Conservation (phyloP, 805 yeast species). For the Brettanomyces anomalus region DNA sequence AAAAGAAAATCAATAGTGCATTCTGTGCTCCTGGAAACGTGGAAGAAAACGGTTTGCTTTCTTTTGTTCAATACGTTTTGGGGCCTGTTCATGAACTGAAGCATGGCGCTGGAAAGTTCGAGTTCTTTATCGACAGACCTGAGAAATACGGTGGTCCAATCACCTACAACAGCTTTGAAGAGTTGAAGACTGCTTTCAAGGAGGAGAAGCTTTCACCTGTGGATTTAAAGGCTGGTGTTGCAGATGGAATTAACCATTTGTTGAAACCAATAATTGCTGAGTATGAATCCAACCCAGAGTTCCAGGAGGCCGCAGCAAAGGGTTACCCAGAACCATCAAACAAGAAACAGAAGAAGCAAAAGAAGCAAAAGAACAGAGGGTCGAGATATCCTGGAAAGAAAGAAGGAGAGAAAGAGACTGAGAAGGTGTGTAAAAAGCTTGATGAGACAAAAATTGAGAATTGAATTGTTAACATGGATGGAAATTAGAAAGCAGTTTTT, state of each 20-base stretch:
- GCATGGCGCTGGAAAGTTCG: slow-evolving; percentile 46
- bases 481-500: neutral
- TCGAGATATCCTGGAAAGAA: slow-evolving; percentile 74
- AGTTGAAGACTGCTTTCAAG: slow-evolving; percentile 63
- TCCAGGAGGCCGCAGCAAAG: slow-evolving; percentile 59
- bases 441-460: slow-evolving; percentile 29
- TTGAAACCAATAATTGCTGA: slow-evolving; percentile 80
- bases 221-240: slow-evolving; percentile 87
- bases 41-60: slow-evolving; percentile 82
- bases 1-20: slow-evolving; percentile 86
- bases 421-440: slow-evolving; percentile 29
- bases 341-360: slow-evolving; percentile 55
- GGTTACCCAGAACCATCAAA: slow-evolving; percentile 79
- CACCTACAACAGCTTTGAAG: slow-evolving; percentile 56
- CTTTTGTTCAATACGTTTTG: slow-evolving; percentile 77
- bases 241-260: slow-evolving; percentile 72
- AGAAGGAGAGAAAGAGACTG: slow-evolving; percentile 13
- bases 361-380: slow-evolving; percentile 77
- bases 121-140: slow-evolving; percentile 77
- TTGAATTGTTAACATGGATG: neutral
- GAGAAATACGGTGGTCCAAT: slow-evolving; percentile 96
- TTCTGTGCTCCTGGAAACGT: slow-evolving; percentile 93
- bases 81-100: slow-evolving; percentile 81
- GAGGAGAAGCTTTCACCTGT: slow-evolving; percentile 78
- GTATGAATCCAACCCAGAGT: slow-evolving; percentile 52